Evolutionary conservation across 768 basidiomycete species (phyloP), one percentile per base, ranked within the genome.

Genomic region (Pholiota molesta): DNA sequence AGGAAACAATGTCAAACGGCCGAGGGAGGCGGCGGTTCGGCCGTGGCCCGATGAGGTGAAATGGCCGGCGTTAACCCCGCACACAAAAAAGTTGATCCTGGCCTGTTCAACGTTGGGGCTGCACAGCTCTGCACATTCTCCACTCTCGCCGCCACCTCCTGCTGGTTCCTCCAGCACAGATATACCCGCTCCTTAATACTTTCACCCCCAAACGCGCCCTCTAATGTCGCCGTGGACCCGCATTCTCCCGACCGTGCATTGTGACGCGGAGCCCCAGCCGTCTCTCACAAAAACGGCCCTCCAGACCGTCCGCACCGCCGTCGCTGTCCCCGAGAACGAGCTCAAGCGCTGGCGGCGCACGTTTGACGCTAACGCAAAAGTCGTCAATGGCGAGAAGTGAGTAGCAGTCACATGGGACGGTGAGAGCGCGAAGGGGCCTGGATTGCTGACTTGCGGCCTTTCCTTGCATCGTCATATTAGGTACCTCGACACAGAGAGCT

Each of bases 341-440:
- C 77, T 95, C 54, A 91, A 85, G 74, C 86, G 92, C 65, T 98
- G 96, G 96, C 86, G 85, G 72, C 83, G 94, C 69, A 87, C 86
- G 2, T 98, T 97, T 74, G 95, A 97, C 60, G 67, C 83, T 45
- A 91, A 94, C 71, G 91, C 95, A 47, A 91, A 88, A 74, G 80
- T 87, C 35, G 72, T 86, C 37, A 84, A 91, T 45, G 91, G 90
- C 54, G 89, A 95, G 76, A 94, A 89, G 95, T 96, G 75, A 75
- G 88, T 81, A 62, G 47, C 47, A 49, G n/a, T 52, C 39, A 55
- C 68, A 65, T 65, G 73, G 68, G 67, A 47, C 53, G 47, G 63
- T 65, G 66, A 55, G 63, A 68, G 58, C 57, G 58, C 57, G 37
- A 54, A 16, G 59, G 26, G 52, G 57, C 55, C 59, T 62, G 67